These are phyloP conservation scores for Takashimella koratensis DNA, from an alignment of 1,284 basidiomycete genomes.

Conservation along the genomic window DNA sequence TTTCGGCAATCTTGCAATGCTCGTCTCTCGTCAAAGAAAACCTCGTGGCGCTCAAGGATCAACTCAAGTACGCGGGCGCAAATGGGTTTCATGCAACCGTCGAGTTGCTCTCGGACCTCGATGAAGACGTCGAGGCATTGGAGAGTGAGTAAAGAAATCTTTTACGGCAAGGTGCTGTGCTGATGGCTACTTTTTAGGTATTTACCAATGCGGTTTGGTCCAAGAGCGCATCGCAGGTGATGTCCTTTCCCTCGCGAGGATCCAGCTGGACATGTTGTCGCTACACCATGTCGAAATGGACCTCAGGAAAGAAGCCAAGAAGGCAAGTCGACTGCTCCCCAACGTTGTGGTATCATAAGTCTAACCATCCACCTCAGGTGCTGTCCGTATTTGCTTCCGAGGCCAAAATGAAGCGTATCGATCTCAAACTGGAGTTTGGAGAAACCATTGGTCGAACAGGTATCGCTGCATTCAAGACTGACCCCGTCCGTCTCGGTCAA, in stretches of 20 bases:
- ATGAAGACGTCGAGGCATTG: constrained; percentile 37
- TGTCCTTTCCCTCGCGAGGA: constrained; percentile 47
- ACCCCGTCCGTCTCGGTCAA: constrained; percentile 36
- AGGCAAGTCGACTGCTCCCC: constrained; percentile 7
- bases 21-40: constrained; percentile 33
- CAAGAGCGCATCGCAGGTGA: constrained; percentile 51
- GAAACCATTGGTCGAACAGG: constrained; percentile 7
- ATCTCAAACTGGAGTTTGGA: constrained; percentile 17
- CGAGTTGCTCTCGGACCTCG: constrained; percentile 29
- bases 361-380: neutral
- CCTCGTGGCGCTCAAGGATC: constrained; percentile 18
- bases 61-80: constrained; percentile 3
- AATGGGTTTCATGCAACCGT: constrained; percentile 11
- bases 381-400: constrained; percentile 21
- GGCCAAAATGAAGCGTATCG: constrained; percentile 23
- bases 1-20: constrained; percentile 34
- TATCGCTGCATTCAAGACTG: constrained; percentile 20
- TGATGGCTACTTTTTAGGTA: constrained; percentile 19
- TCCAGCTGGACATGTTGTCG: constrained; percentile 42
- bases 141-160: constrained; percentile 19
- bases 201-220: constrained; percentile 45
- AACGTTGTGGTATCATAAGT: constrained; percentile 23
- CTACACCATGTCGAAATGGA: constrained; percentile 32
- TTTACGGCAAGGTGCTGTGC: neutral
- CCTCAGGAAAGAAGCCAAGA: constrained; percentile 31